phyloP scores from a whole-genome alignment of 306 rosid species.

The Gastrolobium villosum region DNA sequence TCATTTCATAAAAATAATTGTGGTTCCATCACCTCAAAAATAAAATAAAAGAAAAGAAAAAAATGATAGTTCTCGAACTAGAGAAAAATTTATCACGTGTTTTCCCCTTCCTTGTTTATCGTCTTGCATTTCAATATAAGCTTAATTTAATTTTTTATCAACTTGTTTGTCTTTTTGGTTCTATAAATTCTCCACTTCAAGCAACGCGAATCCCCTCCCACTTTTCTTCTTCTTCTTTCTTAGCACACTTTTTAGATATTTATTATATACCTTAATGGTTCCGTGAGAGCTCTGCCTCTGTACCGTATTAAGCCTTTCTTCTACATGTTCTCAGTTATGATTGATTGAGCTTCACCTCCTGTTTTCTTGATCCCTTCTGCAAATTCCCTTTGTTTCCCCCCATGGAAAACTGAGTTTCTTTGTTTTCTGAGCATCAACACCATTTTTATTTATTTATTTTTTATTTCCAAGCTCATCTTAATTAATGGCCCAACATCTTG shows the following conservation, averaged over 20 bases:
- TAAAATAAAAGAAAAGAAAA: too few species aligned
- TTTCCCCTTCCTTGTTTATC: too few species aligned
- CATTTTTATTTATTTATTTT: too few species aligned
- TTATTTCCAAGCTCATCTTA: too few species aligned
- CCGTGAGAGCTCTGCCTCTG: constrained; percentile 24
- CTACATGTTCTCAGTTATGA: background rate
- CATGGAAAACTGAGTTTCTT: too few species aligned
- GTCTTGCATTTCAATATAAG: constrained; percentile 19
- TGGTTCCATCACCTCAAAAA: too few species aligned
- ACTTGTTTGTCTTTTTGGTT: constrained; percentile 32
- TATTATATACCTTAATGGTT: background rate
- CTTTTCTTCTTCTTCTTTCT: constrained; percentile 35
- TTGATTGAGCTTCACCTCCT: background rate
- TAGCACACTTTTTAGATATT: constrained; percentile 1
- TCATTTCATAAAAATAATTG: too few species aligned
- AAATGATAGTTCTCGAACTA: too few species aligned
- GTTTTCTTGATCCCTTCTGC: constrained; percentile 15
- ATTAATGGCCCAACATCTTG: too few species aligned
- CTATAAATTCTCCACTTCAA: constrained; percentile 63
- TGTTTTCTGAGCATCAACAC: constrained; percentile 6
- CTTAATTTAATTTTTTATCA: constrained; percentile 26
- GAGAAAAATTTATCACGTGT: too few species aligned
- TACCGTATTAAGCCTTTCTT: background rate
- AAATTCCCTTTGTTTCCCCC: too few species aligned
- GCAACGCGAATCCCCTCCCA: constrained; percentile 49